Percentiles rank a stretch among this genome's conserved stretches.
Evolutionary conservation across 345 rosid species (phyloP).

Genomic region (Syzygium aromaticum): DNA sequence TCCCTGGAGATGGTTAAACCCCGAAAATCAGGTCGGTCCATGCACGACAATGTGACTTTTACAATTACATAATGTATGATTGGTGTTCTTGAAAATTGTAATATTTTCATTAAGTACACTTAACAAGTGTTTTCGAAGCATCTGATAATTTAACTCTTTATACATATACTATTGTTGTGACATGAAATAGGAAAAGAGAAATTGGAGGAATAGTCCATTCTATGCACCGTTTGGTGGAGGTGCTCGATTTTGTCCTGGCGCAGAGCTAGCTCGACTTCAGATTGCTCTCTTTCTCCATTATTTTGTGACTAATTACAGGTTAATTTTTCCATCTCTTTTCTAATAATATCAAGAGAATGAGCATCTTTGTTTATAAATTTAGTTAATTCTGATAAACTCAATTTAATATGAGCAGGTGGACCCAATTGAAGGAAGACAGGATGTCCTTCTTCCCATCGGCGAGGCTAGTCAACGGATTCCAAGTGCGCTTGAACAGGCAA

Average conservation of each 20-base stretch:
- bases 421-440: constrained; percentile 56
- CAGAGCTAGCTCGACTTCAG: constrained; percentile 85
- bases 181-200: constrained; percentile 57
- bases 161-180: background rate
- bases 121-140: background rate
- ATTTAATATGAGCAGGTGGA: constrained; percentile 36
- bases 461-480: constrained; percentile 76
- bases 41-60: too few relatives aligned
- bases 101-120: background rate
- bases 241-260: constrained; percentile 81
- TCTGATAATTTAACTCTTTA: background rate
- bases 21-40: constrained; percentile 47
- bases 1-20: constrained; percentile 92
- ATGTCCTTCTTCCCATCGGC: constrained; percentile 85
- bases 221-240: constrained; percentile 85
- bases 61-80: too few relatives aligned
- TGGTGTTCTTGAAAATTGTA: background rate
- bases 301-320: constrained; percentile 56
- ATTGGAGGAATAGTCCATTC: constrained; percentile 65
- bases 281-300: constrained; percentile 74
- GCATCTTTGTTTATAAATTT: background rate
- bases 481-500: constrained; percentile 34
- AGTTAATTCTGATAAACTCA: background rate
- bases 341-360: background rate
- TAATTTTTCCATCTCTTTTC: background rate